These are phyloP conservation scores for Coniochaeta sp. DNA, from an alignment of 2,329 filamentous ascomycete species.

Conservation along the genomic window DNA sequence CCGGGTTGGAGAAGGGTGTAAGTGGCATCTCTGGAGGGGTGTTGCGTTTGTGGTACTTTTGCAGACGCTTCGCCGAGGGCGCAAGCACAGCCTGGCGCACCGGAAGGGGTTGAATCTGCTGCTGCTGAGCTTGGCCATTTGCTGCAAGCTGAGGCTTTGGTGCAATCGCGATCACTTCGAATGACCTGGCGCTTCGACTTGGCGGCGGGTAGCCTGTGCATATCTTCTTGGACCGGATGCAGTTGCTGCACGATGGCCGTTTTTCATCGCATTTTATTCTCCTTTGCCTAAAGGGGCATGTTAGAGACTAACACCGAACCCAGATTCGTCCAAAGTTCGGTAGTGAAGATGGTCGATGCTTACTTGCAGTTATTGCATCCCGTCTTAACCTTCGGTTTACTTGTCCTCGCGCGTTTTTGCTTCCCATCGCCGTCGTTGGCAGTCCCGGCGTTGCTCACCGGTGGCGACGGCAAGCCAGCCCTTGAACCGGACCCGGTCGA, in stretches of 20 bases:
- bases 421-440: constrained; percentile 19
- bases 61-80: constrained; percentile 13
- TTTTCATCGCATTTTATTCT: constrained; percentile 62
- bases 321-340: neutral
- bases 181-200: constrained; percentile 36
- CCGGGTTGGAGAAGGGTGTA: constrained; percentile 3
- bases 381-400: constrained; percentile 58
- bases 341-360: constrained; percentile 20
- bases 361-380: constrained; percentile 65
- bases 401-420: constrained; percentile 40
- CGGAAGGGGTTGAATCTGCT: constrained; percentile 8
- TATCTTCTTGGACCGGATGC: constrained; percentile 47
- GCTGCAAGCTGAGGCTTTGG: constrained; percentile 37
- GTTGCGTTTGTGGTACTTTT: constrained; percentile 21
- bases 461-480: neutral
- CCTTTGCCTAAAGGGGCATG: constrained; percentile 35
- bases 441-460: constrained; percentile 4
- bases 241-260: constrained; percentile 54
- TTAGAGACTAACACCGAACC: neutral
- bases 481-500: neutral
- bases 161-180: constrained; percentile 42
- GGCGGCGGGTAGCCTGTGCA: constrained; percentile 59
- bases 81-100: constrained; percentile 13
- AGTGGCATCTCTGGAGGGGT: constrained; percentile 8
- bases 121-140: constrained; percentile 11